These are phyloP conservation scores for Cyberlindnera euphorbiae DNA, from an alignment of 805 yeast genomes.

Conservation along the genomic window DNA sequence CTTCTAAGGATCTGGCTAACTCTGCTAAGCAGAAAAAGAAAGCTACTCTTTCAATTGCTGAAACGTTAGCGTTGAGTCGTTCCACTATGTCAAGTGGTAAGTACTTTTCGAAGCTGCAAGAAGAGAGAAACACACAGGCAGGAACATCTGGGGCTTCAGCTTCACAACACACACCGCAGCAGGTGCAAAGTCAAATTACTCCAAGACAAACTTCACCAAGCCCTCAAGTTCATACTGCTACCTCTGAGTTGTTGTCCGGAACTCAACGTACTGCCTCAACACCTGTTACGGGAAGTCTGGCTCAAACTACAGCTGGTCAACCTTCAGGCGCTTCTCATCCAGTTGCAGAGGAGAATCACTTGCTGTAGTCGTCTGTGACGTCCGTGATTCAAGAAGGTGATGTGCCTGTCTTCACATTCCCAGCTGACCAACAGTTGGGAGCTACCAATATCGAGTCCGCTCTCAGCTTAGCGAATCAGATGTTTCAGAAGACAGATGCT, in stretches of 20 bases:
- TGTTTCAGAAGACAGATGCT: slow-evolving; percentile 9
- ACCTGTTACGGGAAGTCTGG: no score
- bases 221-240: no score
- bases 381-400: neutral
- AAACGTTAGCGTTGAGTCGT: slow-evolving; percentile 52
- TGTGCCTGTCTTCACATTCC: slow-evolving; percentile 6
- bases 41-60: slow-evolving; percentile 48
- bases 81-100: slow-evolving; percentile 37
- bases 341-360: no score
- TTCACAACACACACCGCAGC: slow-evolving; percentile 1
- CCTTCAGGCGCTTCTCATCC: no score
- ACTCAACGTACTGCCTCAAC: no score
- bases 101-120: slow-evolving; percentile 24
- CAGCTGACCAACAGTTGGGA: slow-evolving; percentile 3
- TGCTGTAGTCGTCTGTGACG: neutral
- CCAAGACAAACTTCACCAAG: no score
- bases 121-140: slow-evolving; percentile 7
- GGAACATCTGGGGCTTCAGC: slow-evolving; percentile 1
- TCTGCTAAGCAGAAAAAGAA: slow-evolving; percentile 23
- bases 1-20: slow-evolving; percentile 24
- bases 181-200: neutral
- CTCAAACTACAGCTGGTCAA: no score
- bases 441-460: slow-evolving; percentile 10
- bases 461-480: slow-evolving; percentile 8
- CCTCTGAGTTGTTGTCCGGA: no score